Conservation (phyloP, 208 protist genomes). For the Leishmania guyanensis region DNA sequence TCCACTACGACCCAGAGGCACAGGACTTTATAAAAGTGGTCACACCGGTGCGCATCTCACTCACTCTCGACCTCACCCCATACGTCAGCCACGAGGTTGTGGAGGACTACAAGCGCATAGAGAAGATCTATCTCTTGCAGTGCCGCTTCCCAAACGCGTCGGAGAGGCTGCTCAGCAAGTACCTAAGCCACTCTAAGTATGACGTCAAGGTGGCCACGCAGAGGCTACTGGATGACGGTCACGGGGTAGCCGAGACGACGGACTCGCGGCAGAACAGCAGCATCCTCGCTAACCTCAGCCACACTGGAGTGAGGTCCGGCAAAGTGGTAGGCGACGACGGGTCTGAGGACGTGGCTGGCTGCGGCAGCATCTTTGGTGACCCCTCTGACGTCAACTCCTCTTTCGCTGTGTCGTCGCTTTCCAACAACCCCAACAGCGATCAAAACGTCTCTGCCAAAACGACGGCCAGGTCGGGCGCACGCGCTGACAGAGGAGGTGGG, state of each 20-base stretch:
- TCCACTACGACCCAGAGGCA: conserved; percentile 58
- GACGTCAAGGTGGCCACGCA: conserved; percentile 35
- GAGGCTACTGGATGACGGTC: conserved; percentile 29
- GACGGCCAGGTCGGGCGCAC: not conserved
- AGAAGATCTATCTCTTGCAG: conserved; percentile 35
- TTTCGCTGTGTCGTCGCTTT: not conserved
- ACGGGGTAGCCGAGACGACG: conserved; percentile 7
- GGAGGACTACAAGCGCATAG: conserved; percentile 37
- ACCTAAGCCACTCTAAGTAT: conserved; percentile 22
- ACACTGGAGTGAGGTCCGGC: not conserved
- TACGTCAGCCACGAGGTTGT: conserved; percentile 55
- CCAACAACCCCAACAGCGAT: not conserved
- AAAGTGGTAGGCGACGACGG: conserved; percentile 11
- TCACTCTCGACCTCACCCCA: conserved; percentile 56
- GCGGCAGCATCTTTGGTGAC: conserved; percentile 6
- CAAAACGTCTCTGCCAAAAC: not conserved
- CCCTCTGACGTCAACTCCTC: conserved; percentile 5
- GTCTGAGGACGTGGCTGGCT: conserved; percentile 13
- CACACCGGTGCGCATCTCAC: conserved; percentile 53
- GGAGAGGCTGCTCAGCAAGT: conserved; percentile 18
- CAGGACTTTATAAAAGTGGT: conserved; percentile 72
- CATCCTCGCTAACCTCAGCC: not conserved
- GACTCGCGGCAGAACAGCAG: conserved; percentile 27
- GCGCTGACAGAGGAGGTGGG: not conserved
- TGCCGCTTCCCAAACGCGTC: conserved; percentile 42